Evolutionary conservation across 1,139 yeast species (phyloP), one percentile per base, ranked within the genome.

Genomic region (Suhomyces chickasaworum): DNA sequence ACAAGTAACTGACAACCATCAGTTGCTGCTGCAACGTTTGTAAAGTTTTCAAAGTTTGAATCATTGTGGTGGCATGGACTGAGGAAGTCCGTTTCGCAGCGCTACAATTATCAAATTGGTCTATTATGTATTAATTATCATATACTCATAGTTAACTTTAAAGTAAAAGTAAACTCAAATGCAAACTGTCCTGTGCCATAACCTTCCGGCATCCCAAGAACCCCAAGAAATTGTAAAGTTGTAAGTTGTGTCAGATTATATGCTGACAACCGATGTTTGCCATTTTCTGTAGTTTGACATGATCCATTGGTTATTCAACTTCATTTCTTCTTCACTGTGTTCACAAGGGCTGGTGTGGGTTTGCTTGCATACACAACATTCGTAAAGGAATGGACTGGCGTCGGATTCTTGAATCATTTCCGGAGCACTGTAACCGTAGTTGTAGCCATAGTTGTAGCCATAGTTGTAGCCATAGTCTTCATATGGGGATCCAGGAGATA

Each of bases 231-330:
- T 23, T 18, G 37, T 27, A 25, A 37, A 37, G 40, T 35, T 29
- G 22, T 13, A 37, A 37, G 40, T 35, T 29, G 22, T 13, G 15
- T 3, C 31, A 22, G 31, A 3, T 36, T 38, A 43, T 41, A 41
- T 25, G 38, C 45, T 47, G 12, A 41, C 45, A 30, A 47, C 46
- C 22, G 50, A 43, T 7, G 50, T 42, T 32, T 43, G 56, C 63
- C 63, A 59, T 41, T 58, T 59, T 48, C 62, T 52, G 53, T 59
- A 59, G 51, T 59, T 59, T 30, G 51, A 53, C 54, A 54, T 57
- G 16, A 59, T 50, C 45, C 51, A 51, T 34, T 55, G 55, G 50
- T 59, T 58, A 42, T 52, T 56, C 37, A 50, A 39, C 38, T 52
- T 52, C 38, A 54, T 46, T 42, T 49, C 52, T 10, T 44, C 46